A percentile compares a stretch with the other conserved stretches of the same genome.
These are phyloP conservation scores for Myochromella boudieri DNA, from an alignment of 768 basidiomycete genomes.

Conservation along the genomic window DNA sequence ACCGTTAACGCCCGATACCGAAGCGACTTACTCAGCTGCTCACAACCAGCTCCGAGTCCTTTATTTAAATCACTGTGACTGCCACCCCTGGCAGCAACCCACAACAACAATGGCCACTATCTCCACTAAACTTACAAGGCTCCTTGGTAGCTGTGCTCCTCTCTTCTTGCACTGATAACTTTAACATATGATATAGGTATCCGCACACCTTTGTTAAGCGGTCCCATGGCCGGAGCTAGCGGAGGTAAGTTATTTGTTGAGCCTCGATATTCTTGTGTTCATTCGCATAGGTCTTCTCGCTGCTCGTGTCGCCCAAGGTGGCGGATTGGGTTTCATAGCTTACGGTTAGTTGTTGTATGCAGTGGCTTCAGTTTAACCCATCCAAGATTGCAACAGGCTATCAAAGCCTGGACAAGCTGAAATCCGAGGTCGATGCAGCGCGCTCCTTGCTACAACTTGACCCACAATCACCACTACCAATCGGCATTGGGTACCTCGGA, in stretches of 20 bases:
- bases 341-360: conserved; percentile 41
- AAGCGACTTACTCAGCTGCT: too few relatives aligned
- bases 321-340: conserved; percentile 77
- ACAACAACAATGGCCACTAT: conserved; percentile 28
- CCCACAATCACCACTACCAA: conserved; percentile 39
- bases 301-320: conserved; percentile 61
- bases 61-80: too few relatives aligned
- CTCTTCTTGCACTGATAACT: background rate
- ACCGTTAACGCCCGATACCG: too few relatives aligned
- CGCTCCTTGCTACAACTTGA: conserved; percentile 39
- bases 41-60: too few relatives aligned
- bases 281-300: conserved; percentile 43
- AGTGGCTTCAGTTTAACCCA: conserved; percentile 2
- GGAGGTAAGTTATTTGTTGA: conserved; percentile 41
- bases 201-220: conserved; percentile 57
- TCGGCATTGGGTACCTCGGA: conserved; percentile 75
- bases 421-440: conserved; percentile 52
- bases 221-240: conserved; percentile 72
- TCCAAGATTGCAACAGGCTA: conserved; percentile 41
- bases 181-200: conserved; percentile 38
- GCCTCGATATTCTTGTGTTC: conserved; percentile 9
- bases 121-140: conserved; percentile 45
- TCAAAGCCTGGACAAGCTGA: conserved; percentile 41
- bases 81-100: too few relatives aligned
- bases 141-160: conserved; percentile 48